Conservation (phyloP, 78 protist species). For the Dictyostelium intermedium region DNA sequence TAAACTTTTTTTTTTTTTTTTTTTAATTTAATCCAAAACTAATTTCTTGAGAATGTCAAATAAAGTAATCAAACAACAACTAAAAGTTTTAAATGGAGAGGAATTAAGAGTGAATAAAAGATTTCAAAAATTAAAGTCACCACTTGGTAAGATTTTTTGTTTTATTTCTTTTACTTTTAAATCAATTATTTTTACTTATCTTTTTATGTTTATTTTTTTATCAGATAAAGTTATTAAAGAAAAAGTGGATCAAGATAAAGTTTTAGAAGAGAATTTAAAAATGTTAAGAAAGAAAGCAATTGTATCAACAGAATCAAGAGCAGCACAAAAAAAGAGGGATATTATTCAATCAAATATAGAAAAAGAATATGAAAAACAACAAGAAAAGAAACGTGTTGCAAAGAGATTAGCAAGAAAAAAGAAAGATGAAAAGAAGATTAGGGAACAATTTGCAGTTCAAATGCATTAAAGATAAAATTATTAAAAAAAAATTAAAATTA, state of each 20-base stretch:
- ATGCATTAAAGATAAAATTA: slow-evolving; percentile 1
- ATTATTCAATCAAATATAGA: background rate
- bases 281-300: background rate
- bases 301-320: slow-evolving; percentile 12
- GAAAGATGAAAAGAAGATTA: background rate
- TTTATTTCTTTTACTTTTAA: background rate
- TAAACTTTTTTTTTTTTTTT: too few species aligned
- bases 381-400: background rate
- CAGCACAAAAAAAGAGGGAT: slow-evolving; percentile 16
- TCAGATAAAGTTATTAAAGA: slow-evolving; percentile 6
- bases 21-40: background rate
- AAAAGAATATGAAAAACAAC: background rate
- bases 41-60: slow-evolving; percentile 42
- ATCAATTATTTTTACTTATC: too few species aligned
- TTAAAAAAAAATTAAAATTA: too few species aligned
- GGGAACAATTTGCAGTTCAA: background rate
- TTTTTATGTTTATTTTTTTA: background rate
- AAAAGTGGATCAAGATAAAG: background rate
- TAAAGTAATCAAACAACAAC: slow-evolving; percentile 4
- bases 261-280: slow-evolving; percentile 22
- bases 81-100: slow-evolving; percentile 17
- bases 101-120: slow-evolving; percentile 7
- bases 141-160: background rate
- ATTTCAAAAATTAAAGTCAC: slow-evolving; percentile 13
- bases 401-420: background rate